Evolutionary conservation across 2,329 filamentous ascomycete species (phyloP).

Genomic region (Fusarium drepaniforme): DNA sequence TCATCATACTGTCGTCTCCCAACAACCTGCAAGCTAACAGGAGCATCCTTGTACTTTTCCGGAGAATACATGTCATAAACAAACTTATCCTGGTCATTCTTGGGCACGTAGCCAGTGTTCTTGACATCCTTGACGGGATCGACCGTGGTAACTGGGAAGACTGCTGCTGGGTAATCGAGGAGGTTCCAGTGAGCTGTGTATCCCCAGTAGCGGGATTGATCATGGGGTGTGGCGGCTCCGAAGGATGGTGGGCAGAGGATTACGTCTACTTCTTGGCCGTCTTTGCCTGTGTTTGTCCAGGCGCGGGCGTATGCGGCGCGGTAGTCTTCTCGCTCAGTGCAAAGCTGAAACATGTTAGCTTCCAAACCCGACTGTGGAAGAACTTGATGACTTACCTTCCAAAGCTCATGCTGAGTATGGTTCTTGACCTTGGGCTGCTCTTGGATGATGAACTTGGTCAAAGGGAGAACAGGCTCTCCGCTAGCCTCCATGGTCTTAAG

Average conservation of each 20-base stretch:
- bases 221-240: slow-evolving; percentile 60
- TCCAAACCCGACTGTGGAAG: rapidly evolving
- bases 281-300: slow-evolving; percentile 52
- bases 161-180: slow-evolving; percentile 72
- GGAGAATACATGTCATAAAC: slow-evolving; percentile 46
- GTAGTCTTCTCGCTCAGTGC: slow-evolving; percentile 54
- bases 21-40: slow-evolving; percentile 45
- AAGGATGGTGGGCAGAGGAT: slow-evolving; percentile 72
- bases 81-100: slow-evolving; percentile 46
- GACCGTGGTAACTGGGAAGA: slow-evolving; percentile 66
- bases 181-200: slow-evolving; percentile 78
- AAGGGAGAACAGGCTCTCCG: slow-evolving; percentile 69
- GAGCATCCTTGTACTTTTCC: slow-evolving; percentile 40
- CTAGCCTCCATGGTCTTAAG: slow-evolving; percentile 61
- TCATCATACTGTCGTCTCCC: slow-evolving; percentile 47
- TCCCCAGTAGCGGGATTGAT: slow-evolving; percentile 65
- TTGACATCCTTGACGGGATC: slow-evolving; percentile 42
- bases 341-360: slow-evolving; percentile 40
- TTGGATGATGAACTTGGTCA: slow-evolving; percentile 68
- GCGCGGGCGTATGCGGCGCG: slow-evolving; percentile 51
- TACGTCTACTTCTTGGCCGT: slow-evolving; percentile 63
- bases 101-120: slow-evolving; percentile 40
- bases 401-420: slow-evolving; percentile 55
- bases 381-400: slow-evolving; percentile 45
- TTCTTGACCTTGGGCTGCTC: slow-evolving; percentile 60